These are phyloP conservation scores for Citrus reticulata DNA, from an alignment of 345 rosid species.

Conservation along the genomic window DNA sequence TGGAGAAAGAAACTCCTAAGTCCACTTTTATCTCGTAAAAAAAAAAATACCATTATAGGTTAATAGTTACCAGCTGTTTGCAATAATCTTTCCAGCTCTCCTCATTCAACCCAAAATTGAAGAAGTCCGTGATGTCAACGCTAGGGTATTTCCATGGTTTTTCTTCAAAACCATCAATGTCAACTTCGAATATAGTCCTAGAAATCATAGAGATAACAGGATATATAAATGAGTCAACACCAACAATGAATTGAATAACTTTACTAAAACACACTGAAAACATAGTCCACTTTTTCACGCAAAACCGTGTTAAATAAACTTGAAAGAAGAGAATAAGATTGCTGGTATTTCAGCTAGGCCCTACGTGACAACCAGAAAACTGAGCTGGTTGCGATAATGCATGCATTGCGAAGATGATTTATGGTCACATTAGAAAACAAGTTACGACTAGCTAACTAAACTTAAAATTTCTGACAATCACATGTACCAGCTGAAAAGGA, in stretches of 20 bases:
- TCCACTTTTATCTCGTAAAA: conserved; percentile 15
- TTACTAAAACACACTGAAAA: neutral
- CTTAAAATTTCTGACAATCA: neutral
- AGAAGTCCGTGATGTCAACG: conserved; percentile 74
- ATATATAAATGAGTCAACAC: conserved; percentile 4
- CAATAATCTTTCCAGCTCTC: conserved; percentile 99
- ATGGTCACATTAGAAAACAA: neutral
- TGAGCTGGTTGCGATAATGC: neutral
- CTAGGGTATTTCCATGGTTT: conserved; percentile 96
- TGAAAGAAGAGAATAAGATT: neutral
- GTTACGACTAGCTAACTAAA: neutral
- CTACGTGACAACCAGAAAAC: neutral
- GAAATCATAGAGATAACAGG: conserved; percentile 18
- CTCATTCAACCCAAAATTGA: conserved; percentile 92
- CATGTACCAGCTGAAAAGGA: neutral
- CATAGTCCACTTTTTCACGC: neutral
- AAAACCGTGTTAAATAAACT: neutral
- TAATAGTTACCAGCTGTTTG: conserved; percentile 79
- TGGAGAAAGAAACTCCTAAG: conserved; percentile 22
- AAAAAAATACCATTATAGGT: conserved; percentile 14
- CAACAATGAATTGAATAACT: neutral
- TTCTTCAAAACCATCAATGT: conserved; percentile 91
- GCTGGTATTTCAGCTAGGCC: neutral
- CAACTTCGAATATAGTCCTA: conserved; percentile 97
- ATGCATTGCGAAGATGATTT: neutral